Conservation (phyloP, 2,329 filamentous ascomycete genomes). For the Monosporascus ibericus region DNA sequence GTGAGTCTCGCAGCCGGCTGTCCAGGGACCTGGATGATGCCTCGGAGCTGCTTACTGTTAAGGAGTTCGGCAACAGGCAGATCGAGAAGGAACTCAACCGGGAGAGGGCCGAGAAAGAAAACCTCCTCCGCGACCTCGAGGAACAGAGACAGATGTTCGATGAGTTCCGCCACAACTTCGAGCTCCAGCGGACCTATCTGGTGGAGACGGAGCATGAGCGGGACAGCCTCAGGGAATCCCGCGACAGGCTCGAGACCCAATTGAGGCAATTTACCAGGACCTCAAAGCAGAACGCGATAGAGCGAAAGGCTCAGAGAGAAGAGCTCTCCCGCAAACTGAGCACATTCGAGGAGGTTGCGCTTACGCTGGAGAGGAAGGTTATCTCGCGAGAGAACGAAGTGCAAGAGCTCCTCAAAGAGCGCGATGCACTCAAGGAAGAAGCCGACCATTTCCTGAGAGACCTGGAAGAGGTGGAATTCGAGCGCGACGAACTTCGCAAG, state of each 20-base stretch:
- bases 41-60: constrained; percentile 22
- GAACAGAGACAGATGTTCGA: constrained; percentile 29
- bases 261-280: constrained; percentile 18
- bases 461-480: constrained; percentile 8
- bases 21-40: constrained; percentile 24
- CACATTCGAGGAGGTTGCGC: constrained; percentile 15
- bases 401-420: constrained; percentile 16
- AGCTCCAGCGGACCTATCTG: constrained; percentile 23
- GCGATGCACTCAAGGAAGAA: constrained; percentile 14
- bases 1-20: constrained; percentile 23
- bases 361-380: constrained; percentile 18
- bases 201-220: constrained; percentile 28
- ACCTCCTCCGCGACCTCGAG: constrained; percentile 27
- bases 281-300: constrained; percentile 14
- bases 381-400: constrained; percentile 21
- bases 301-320: constrained; percentile 19
- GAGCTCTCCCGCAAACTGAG: constrained; percentile 18
- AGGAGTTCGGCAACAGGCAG: constrained; percentile 23
- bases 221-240: constrained; percentile 22
- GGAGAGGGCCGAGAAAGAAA: constrained; percentile 27
- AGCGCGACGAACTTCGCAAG: not conserved
- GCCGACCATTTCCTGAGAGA: constrained; percentile 13
- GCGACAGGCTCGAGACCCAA: constrained; percentile 20
- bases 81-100: constrained; percentile 20
- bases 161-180: constrained; percentile 28